Evolutionary conservation across 345 rosid species (phyloP).

Genomic region (Noccaea caerulescens): DNA sequence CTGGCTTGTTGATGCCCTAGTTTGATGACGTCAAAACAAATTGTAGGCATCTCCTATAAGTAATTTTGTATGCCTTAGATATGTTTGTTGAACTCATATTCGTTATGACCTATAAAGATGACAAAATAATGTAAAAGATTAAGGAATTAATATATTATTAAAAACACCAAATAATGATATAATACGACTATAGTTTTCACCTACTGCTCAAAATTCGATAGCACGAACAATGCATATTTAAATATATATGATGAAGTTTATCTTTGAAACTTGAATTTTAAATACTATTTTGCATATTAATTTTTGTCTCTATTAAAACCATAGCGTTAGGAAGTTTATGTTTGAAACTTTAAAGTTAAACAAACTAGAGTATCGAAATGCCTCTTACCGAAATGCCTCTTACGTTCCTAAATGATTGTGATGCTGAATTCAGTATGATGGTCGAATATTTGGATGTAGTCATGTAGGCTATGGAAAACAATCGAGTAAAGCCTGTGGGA

Average conservation of each 20-base stretch:
- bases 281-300: background rate
- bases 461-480: background rate
- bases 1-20: conserved; percentile 10
- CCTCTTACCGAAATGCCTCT: conserved; percentile 2
- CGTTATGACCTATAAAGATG: background rate
- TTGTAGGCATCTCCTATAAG: background rate
- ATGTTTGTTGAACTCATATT: background rate
- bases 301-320: background rate
- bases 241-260: background rate
- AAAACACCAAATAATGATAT: background rate
- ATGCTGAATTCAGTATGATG: background rate
- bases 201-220: background rate
- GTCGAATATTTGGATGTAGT: background rate
- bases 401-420: background rate
- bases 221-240: background rate
- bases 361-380: background rate
- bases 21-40: conserved; percentile 3
- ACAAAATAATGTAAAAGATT: background rate
- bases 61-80: conserved; percentile 1
- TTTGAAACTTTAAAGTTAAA: conserved; percentile 5
- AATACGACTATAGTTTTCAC: background rate
- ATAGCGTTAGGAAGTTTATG: background rate
- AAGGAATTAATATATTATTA: background rate
- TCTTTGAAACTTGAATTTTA: background rate
- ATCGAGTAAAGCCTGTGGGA: too few species aligned